Evolutionary conservation across 345 rosid species (phyloP), one percentile per base, ranked within the genome.

Genomic region (Microthlaspi erraticum): DNA sequence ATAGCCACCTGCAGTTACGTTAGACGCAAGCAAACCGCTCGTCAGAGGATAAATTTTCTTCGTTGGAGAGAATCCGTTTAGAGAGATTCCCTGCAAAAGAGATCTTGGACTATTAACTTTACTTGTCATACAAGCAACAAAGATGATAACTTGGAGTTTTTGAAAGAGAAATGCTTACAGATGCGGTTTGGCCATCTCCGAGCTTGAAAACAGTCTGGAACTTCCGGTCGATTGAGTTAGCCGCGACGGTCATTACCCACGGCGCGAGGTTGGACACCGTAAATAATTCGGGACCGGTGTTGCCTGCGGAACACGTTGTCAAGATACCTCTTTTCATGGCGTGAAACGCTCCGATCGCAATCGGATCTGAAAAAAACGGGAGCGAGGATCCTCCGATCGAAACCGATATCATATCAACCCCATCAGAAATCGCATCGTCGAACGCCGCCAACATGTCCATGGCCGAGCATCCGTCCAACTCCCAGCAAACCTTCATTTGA

Each of bases 211-310:
- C 16, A 6, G 95, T 82, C 36, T 20, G 64, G 17, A 89, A 91
- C 72, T 85, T 76, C 39, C 97, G 68, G 36, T 93, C 95, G 12
- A 82, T 67, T 54, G 83, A 81, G 45, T 73, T 85, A 51, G 97
- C 97, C 2, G 86, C 96, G 5, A 87, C 91, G 0, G 97, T 93
- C 71, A 91, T 6, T 18, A 93, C 79, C 98, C 98, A 93, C 0
- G 98, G 98, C 0, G 98, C 94, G 2, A 86, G 82, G 38, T 93
- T 93, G 11, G 81, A 53, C 7, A 87, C 85, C 0, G 97, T 77
- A 5, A 33, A 73, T 1, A 48, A 39, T 18, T 7, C 10, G 6
- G 97, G 97, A 6, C 96, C 99, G 0, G 26, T 43, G 34, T 93
- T 93, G 6, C 99, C 97, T 0, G 89, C 97, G 0, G 99, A 86